Base-by-base conservation (phyloP, 192 early-diverging fungal species). In the Backusella circina region DNA sequence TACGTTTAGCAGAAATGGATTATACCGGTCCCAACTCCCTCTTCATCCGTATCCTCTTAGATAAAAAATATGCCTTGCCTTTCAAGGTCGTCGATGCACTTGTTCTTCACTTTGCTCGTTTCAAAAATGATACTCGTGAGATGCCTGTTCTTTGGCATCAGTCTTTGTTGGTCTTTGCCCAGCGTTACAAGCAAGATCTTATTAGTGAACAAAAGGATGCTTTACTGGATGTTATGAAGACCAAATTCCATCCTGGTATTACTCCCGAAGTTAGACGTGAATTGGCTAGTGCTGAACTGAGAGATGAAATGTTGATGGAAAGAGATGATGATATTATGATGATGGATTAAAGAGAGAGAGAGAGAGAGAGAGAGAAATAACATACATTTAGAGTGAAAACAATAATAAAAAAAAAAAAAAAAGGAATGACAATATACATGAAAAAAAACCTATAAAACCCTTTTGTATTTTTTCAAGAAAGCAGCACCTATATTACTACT, bases 131-230 rank as follows among this genome's bases (percentile, higher is more conserved):
- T 76, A 76, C 87, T 64, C 83, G 93, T 65, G 87, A 88, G 68
- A 88, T 99, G 90, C 97, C 98, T 31, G 97, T 99, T 23, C 87
- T 99, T 71, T 99, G 98, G 98, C 98, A 99, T 80, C 97, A 99
- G 86, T 84, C 96, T 6, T 84, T 99, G 65, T 85, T 99, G 47
- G 95, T 98, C 16, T 99, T 99, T 91, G 93, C 89, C 36, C 98
- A 99, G 86, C 85, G 95, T 84, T 99, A 99, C 87, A 98, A 98
- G 85, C 94, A 95, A 47, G 96, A 98, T 71, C 87, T 99, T 74
- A 93, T 95, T 0, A 88, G 91, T 7, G 98, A 98, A 76, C 98
- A 99, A 82, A 97, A 97, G 84, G 95, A 96, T 44, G 90, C 91
- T 18, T 82, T 99, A 74, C 70, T 98, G 77, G 90, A 92, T 23